Evolutionary conservation across 495 filamentous ascomycete species (phyloP).

Genomic region (Lineolata rhizophorae): DNA sequence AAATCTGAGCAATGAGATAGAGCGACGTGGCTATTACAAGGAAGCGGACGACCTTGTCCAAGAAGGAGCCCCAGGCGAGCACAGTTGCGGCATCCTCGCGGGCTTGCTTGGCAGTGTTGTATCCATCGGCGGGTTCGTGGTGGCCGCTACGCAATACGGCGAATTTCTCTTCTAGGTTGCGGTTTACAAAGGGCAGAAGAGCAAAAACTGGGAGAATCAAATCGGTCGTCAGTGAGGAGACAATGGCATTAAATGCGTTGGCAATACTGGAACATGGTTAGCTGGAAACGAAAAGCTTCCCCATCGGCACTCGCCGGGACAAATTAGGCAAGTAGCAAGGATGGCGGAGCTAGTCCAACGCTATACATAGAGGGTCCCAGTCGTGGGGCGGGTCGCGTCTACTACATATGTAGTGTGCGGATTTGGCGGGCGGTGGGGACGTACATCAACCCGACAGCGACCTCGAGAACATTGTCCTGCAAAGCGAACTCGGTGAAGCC

Average conservation of each 20-base stretch:
- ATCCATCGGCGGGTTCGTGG: conserved; percentile 19
- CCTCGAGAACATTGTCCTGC: conserved; percentile 53
- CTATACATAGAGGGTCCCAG: too few species aligned
- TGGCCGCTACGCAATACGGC: conserved; percentile 37
- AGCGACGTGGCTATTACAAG: conserved; percentile 40
- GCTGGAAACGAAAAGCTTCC: too few species aligned
- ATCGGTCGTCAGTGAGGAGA: conserved; percentile 51
- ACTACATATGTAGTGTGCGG: background rate
- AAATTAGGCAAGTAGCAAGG: too few species aligned
- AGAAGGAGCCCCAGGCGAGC: conserved; percentile 27
- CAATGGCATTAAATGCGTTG: conserved; percentile 47
- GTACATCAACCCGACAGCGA: conserved; percentile 55
- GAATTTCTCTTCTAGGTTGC: conserved; percentile 59
- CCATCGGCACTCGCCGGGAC: too few species aligned
- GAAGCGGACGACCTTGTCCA: conserved; percentile 45
- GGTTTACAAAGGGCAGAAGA: conserved; percentile 42
- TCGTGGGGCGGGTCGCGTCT: too few species aligned
- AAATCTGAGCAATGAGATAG: conserved; percentile 42
- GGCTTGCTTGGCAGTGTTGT: conserved; percentile 48
- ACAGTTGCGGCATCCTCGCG: conserved; percentile 33
- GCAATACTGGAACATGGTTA: conserved; percentile 33
- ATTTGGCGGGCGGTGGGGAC: conserved; percentile 3
- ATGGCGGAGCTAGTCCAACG: too few species aligned
- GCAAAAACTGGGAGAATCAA: conserved; percentile 47
- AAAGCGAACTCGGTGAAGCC: conserved; percentile 52